phyloP scores from a whole-genome alignment of 805 yeast species.

The Kuraishia cidri region DNA sequence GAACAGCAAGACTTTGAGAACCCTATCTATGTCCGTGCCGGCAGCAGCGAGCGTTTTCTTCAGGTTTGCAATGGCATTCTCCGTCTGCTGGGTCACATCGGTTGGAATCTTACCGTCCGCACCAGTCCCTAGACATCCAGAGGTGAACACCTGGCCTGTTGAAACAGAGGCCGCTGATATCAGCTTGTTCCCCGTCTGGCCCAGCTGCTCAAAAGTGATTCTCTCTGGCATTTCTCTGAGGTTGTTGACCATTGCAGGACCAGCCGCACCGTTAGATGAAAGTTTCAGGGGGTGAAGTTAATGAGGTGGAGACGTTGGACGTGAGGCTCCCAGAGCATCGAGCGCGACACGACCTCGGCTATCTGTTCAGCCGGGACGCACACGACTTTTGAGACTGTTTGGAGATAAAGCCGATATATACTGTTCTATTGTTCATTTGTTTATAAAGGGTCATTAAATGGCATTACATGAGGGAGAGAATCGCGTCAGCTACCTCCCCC shows the following conservation, averaged over 20 bases:
- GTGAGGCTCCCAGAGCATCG: too few relatives aligned
- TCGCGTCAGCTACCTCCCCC: neutral
- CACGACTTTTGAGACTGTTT: too few relatives aligned
- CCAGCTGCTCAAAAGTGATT: conserved; percentile 25
- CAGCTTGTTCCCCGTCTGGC: conserved; percentile 16
- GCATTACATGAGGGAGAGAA: too few relatives aligned
- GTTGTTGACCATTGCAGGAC: too few relatives aligned
- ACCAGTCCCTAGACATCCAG: conserved; percentile 38
- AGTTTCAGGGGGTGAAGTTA: too few relatives aligned
- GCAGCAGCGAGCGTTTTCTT: conserved; percentile 29
- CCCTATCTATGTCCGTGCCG: conserved; percentile 35
- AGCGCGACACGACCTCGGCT: too few relatives aligned
- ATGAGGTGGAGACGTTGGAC: too few relatives aligned
- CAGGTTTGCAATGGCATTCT: conserved; percentile 32
- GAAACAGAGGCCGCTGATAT: conserved; percentile 32
- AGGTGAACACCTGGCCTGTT: conserved; percentile 34
- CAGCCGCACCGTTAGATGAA: too few relatives aligned
- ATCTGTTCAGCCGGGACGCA: too few relatives aligned
- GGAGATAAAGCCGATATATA: too few relatives aligned
- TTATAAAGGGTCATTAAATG: too few relatives aligned
- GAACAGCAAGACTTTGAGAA: conserved; percentile 40
- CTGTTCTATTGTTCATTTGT: too few relatives aligned
- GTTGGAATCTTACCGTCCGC: conserved; percentile 29
- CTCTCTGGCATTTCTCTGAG: conserved; percentile 20
- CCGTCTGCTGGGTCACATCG: conserved; percentile 35